Percentiles rank a stretch among this genome's conserved stretches.
Conservation (phyloP, 176 grass and related monocot species). For the Eragrostis curvula region DNA sequence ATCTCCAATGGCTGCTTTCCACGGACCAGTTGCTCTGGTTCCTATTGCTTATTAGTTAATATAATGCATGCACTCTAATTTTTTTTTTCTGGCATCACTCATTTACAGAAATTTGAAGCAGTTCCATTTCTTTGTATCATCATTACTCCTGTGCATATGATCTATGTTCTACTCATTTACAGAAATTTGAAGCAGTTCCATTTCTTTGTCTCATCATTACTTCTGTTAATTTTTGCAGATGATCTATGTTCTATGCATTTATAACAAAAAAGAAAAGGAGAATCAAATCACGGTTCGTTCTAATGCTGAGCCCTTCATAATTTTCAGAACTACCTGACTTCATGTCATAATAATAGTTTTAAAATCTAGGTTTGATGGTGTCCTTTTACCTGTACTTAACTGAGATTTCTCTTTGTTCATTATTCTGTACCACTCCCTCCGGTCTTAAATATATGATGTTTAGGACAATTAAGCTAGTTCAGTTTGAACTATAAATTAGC, state of each 20-base stretch:
- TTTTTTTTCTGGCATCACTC: conserved; percentile 1
- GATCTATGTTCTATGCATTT: conserved; percentile 89
- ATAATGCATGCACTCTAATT: neutral
- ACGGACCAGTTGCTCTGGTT: neutral
- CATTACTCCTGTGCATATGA: conserved; percentile 60
- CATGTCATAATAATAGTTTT: neutral
- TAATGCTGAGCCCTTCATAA: conserved; percentile 7
- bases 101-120: neutral
- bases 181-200: neutral
- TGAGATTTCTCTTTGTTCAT: neutral
- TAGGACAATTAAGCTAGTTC: no score
- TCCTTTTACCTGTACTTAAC: conserved; percentile 18
- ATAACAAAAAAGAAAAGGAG: conserved; percentile 96
- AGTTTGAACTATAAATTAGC: no score
- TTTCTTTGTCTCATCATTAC: conserved; percentile 17
- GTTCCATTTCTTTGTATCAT: neutral
- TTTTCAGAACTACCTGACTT: neutral
- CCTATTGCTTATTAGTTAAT: conserved; percentile 10
- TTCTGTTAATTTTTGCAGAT: conserved; percentile 60
- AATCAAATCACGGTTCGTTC: conserved; percentile 77
- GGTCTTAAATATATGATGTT: no score
- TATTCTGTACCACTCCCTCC: neutral
- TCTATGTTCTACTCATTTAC: conserved; percentile 84
- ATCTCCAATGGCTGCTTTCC: neutral
- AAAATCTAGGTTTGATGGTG: conserved; percentile 10